Evolutionary conservation across 768 basidiomycete genomes (phyloP), one percentile per base, ranked within the genome.

Genomic region (Phanerochaete carnosa): DNA sequence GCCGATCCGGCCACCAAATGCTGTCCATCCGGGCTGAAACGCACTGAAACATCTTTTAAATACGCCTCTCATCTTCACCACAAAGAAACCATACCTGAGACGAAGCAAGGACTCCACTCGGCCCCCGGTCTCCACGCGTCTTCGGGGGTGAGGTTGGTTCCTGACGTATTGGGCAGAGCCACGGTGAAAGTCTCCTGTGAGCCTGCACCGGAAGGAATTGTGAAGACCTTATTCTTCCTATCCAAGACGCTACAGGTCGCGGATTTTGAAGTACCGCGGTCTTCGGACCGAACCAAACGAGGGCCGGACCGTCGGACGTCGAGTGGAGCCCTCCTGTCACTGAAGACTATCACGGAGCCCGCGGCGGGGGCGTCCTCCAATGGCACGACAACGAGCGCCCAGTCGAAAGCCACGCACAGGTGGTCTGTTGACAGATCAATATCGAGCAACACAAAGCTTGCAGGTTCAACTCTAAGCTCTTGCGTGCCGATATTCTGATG

Each of bases 11-110:
- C 63, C 16, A 65, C 61, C 26, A 70, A 13, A 45, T 68, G 67
- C 15, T 51, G 61, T 8, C 67, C 69, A 25, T 68, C 69, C 2
- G 69, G 65, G 13, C 64, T 66, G 57, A 70, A 66, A 2, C 59
- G 59, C 6, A 64, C 69, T 66, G 52, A 19, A 19, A 8, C 16
- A 43, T 4, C 11, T 43, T 43, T 4, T 12, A 43, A 19, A 12
- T 19, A 43, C 11, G 19, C 19, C 4, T 19, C 11, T 19, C 4
- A 8, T 43, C 11, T 19, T 4, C 11, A 12, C 19, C 39, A 19
- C 39, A 15, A 25, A 25, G 19, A 23, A 8, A 2, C 49, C 66
- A 12, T 50, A 65, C 65, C 64, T 35, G 62, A 59, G 13, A 66
- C 47, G 39, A 66, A 68, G 19, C 60, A 43, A 19, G 39, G 39